Base-by-base conservation (phyloP, 805 yeast species). In the Spathaspora boniae region DNA sequence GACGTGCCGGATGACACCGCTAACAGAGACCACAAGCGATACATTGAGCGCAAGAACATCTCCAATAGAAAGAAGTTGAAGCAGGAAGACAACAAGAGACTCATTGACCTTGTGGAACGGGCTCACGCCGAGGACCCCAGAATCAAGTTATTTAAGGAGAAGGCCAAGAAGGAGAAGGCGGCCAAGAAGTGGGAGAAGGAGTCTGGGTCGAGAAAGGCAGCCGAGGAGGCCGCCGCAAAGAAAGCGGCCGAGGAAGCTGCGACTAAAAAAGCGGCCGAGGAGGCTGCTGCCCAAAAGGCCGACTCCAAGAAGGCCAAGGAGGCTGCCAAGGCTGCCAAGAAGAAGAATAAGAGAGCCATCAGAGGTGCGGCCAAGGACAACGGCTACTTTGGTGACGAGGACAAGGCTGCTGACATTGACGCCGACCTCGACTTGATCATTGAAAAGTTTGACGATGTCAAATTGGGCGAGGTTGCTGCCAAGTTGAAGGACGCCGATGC, bases 1-100 rank as follows among this genome's bases (percentile, higher is more conserved):
- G 98, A 93, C 60, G 96, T 89, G 56, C 98, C 98, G 51, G 98
- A 93, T 72, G 98, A 93, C 68, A 86, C 97, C 39, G 85, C 96
- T 43, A 93, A 93, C 81, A 88, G 98, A 77, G 98, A 93, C 65
- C 95, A 93, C 79, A 93, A 93, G 75, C 95, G 98, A 72, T 86
- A 87, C 74, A 82, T 89, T 51, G 98, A 93, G 72, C 87, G 91
- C 75, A 93, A 93, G 77, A 93, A 93, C 75, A 79, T 86, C 66
- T 88, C 95, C 49, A 86, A 94, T 40, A 86, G 98, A 74, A 85
- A 86, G 75, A 93, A 91, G 85, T 85, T 79, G 75, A 93, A 93
- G 83, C 88, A 91, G 57, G 97, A 93, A 59, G 98, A 93, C 68
- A 91, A 82, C 72, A 84, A 88, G 60, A 80, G 97, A 60, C 65